Evolutionary conservation across 805 yeast species (phyloP), one percentile per base, ranked within the genome.

Genomic region (Kazachstania africana): DNA sequence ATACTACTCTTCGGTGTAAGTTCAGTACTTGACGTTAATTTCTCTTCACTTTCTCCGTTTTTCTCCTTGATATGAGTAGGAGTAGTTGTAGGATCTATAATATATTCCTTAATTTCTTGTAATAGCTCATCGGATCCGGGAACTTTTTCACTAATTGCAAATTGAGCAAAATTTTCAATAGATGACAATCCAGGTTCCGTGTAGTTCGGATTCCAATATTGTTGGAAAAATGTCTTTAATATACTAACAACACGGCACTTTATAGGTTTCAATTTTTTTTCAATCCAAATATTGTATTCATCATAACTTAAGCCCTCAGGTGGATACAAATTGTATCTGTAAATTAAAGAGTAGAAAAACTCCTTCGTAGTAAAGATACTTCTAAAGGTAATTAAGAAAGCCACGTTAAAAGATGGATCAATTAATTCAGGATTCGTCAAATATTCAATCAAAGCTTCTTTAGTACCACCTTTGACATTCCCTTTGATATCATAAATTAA

Each of bases 251-350:
- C 80, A 35, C 82, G 65, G 16, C 68, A 45, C 33, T 84, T 70
- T 20, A 79, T 75, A 1, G 82, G 83, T 35, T 62, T 63, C 36
- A 77, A 72, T 46, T 82, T 82, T 47, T 69, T 70, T 26, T 73
- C 72, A 8, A 75, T 64, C 95, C 95, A 84, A 8, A 66, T 56
- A 27, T 73, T 71, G 51, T 80, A 82, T 46, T 83, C 94, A 38
- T 79, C 93, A 47, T 74, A 81, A 36, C 81, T 72, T 37, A 88
- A 57, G 0, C 93, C 94, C 46, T 82, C 95, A 0, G 95, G 95
- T 15, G 95, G 91, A 39, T 71, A 72, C 12, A 72, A 57, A 34
- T 75, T 67, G 55, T 76, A 88, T 34, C 93, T 63, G 24, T 68
- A 66, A 20, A 80, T 68, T 43, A 83, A 57, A 26, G 70, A 50